Base-by-base conservation (phyloP, 257 asterid genomes). In the Echium plantagineum region DNA sequence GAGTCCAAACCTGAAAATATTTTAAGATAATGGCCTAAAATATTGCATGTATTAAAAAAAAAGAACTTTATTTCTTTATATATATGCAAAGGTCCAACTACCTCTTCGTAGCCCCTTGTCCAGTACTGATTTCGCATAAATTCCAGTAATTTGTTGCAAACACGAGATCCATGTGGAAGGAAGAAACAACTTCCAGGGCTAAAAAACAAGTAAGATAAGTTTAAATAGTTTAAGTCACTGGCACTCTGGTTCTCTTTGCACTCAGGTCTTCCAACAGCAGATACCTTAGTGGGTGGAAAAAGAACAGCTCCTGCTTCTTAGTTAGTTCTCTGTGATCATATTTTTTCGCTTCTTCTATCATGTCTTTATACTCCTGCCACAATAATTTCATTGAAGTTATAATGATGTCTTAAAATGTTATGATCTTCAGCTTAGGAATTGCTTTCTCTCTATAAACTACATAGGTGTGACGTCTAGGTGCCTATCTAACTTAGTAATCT, bases 151-250 rank as follows among this genome's bases (percentile, higher is more conserved):
- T 89, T 93, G 80, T 89, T 89, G 87, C 91, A 93, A 64, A 93
- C 80, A 58, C 95, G 90, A 74, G 91, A 67, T 59, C 99, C 99
- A 63, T 81, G 97, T 51, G 97, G 96, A 63, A 93, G 93, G 79
- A 86, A 89, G 81, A 89, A 89, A 82, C 95, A 84, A 74, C 99
- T 93, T 81, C 97, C 99, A 0, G 99, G 99, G 78, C 99, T 93
- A 69, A 68, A 76, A 70, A 20, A 60, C 55, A 73, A 4, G 56
- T 32, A 69, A 63, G 47, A 61, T 56, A 67, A 55, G 66, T 64
- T 64, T 57, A 22, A 9, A 12, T 42, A 58, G 47, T 35, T 66
- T 66, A 66, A 59, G 56, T 68, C 56, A 21, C 28, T 28, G 58
- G 57, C 35, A 57, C 69, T 53, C 60, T 57, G 57, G 53, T 24